Base-by-base conservation (phyloP, 2,329 filamentous ascomycete genomes). In the Claviceps sp. region DNA sequence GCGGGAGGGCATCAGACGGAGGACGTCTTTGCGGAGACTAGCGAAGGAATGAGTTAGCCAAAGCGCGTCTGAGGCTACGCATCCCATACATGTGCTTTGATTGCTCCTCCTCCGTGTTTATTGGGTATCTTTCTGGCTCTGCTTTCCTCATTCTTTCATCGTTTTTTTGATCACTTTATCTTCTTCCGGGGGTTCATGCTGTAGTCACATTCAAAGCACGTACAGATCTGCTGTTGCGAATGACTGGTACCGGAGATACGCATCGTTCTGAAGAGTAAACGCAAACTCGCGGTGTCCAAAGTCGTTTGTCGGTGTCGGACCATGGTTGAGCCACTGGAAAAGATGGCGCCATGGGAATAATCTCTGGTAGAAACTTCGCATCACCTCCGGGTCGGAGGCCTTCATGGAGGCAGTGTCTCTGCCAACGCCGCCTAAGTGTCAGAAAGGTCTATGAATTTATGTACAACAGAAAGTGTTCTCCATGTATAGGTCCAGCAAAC, bases 281-380 rank as follows among this genome's bases (percentile, higher is more conserved):
- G 93, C 90, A 65, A 98, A 97, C 68, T 98, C 93, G 63, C 93
- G 85, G 66, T 97, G 87, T 30, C 77, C 82, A 70, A 97, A 97
- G 68, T 97, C 90, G 58, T 83, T 84, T 4, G 85, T 85, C 0
- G 93, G 90, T 6, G 82, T 82, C 6, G 88, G 85, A 51, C 87
- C 88, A 69, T 97, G 93, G 65, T 97, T 98, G 47, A 98, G 80
- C 93, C 93, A 98, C 67, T 96, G 90, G 70, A 96, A 98, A 20
- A 97, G 81, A 55, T 88, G 85, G 54, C 90, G 82, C 76, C 95
- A 98, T 4, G 93, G 93, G 61, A 97, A 97, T 40, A 98, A 76
- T 47, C 93, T 87, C 64, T 95, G 87, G 66, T 98, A 98, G 72
- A 96, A 98, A 57, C 85, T 87, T 61, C 86, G 82, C 82, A 97